Evolutionary conservation across 768 basidiomycete species (phyloP).

Genomic region (Heimioporus sp.): DNA sequence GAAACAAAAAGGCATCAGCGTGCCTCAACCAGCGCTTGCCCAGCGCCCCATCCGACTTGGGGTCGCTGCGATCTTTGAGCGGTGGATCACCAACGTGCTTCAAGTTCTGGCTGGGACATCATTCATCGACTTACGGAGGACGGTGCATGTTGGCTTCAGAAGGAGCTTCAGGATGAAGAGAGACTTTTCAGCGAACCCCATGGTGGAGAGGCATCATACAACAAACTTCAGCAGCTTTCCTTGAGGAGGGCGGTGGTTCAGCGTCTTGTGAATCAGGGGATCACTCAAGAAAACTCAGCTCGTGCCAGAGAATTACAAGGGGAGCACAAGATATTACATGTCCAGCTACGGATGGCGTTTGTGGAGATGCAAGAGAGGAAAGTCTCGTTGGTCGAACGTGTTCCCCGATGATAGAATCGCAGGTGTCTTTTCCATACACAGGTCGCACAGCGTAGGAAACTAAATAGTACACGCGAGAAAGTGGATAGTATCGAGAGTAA

Average conservation of each 20-base stretch:
- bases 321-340: neutral
- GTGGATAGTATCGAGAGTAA: too few species aligned
- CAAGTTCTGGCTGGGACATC: neutral
- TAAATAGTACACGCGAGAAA: too few species aligned
- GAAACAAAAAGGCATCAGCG: too few species aligned
- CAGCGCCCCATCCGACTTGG: too few species aligned
- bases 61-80: neutral
- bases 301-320: neutral
- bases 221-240: neutral
- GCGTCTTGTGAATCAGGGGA: neutral
- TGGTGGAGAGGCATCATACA: neutral
- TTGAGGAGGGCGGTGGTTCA: neutral
- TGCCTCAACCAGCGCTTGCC: too few species aligned
- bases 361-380: slow-evolving; percentile 2
- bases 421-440: neutral
- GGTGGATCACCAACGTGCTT: neutral
- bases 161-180: slow-evolving; percentile 1
- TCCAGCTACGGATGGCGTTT: neutral
- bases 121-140: neutral
- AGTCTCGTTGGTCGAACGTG: neutral
- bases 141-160: neutral
- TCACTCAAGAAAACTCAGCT: neutral
- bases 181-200: neutral
- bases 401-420: slow-evolving; percentile 3
- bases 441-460: too few species aligned